Evolutionary conservation across 305 asterid genomes (phyloP).

Genomic region (Fraxinus dipetala): DNA sequence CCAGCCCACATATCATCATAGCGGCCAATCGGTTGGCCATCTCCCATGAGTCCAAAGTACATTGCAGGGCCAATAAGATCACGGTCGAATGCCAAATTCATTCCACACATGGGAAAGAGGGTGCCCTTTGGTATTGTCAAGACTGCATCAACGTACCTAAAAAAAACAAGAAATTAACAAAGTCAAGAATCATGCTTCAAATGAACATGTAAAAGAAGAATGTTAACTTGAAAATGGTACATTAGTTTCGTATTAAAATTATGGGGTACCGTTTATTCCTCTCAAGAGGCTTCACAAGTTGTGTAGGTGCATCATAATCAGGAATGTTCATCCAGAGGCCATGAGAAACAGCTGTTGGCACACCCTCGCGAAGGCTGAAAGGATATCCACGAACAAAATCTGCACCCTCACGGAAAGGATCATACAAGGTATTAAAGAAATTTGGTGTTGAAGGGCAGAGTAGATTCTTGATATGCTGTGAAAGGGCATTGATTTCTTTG

Average conservation of each 20-base stretch:
- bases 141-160: constrained; percentile 52
- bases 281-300: constrained; percentile 51
- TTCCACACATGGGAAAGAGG: constrained; percentile 53
- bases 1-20: constrained; percentile 65
- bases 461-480: constrained; percentile 48
- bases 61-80: constrained; percentile 53
- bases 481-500: constrained; percentile 40
- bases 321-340: constrained; percentile 59
- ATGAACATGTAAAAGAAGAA: background rate
- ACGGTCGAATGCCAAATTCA: constrained; percentile 48
- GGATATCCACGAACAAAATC: constrained; percentile 58
- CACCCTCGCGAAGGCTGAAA: constrained; percentile 51
- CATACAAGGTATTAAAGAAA: constrained; percentile 50
- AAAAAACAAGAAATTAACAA: background rate
- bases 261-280: constrained; percentile 37
- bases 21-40: constrained; percentile 54
- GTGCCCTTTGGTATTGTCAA: constrained; percentile 54
- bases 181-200: background rate
- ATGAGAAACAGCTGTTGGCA: constrained; percentile 54
- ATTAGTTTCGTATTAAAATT: background rate
- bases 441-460: constrained; percentile 46
- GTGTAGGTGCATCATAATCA: constrained; percentile 53
- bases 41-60: constrained; percentile 62
- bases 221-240: background rate
- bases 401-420: constrained; percentile 45